Conservation (phyloP, 805 yeast genomes). For the Pichia gijzeniarum region DNA sequence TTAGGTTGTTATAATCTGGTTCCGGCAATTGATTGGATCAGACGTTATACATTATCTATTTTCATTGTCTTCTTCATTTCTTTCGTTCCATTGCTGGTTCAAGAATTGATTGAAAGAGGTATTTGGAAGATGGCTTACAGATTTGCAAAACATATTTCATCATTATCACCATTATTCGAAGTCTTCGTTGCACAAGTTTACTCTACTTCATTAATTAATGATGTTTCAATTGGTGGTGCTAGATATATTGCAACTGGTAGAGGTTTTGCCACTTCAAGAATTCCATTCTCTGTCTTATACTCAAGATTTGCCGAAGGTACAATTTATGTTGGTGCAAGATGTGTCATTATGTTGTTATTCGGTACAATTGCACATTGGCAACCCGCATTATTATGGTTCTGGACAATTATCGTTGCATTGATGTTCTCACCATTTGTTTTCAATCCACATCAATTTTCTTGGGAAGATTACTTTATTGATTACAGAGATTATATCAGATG, state of each 20-base stretch:
- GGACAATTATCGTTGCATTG: constrained; percentile 86
- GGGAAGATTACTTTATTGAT: constrained; percentile 94
- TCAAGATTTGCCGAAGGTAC: constrained; percentile 78
- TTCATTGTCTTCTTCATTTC: constrained; percentile 79
- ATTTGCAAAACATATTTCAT: constrained; percentile 59
- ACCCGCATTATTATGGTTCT: constrained; percentile 92
- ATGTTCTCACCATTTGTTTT: constrained; percentile 89
- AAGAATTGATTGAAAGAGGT: constrained; percentile 79
- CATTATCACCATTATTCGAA: constrained; percentile 76
- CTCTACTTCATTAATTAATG: constrained; percentile 63
- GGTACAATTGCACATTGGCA: constrained; percentile 84
- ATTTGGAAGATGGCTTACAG: constrained; percentile 68
- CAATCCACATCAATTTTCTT: constrained; percentile 96
- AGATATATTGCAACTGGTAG: constrained; percentile 82
- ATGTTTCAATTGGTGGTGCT: constrained; percentile 79
- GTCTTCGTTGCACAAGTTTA: constrained; percentile 78
- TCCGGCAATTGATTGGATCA: constrained; percentile 75
- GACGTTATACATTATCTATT: constrained; percentile 74
- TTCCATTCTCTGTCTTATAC: constrained; percentile 66
- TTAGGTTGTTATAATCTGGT: constrained; percentile 66
- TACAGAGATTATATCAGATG: constrained; percentile 90
- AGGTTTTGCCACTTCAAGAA: constrained; percentile 79
- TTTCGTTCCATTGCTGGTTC: constrained; percentile 70
- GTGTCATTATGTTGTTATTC: constrained; percentile 61
- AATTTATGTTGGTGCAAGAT: constrained; percentile 79